Percentiles rank a stretch among this genome's conserved stretches.
phyloP scores from a whole-genome alignment of 176 grass and related monocot genomes.

The Puccinellia tenuiflora region DNA sequence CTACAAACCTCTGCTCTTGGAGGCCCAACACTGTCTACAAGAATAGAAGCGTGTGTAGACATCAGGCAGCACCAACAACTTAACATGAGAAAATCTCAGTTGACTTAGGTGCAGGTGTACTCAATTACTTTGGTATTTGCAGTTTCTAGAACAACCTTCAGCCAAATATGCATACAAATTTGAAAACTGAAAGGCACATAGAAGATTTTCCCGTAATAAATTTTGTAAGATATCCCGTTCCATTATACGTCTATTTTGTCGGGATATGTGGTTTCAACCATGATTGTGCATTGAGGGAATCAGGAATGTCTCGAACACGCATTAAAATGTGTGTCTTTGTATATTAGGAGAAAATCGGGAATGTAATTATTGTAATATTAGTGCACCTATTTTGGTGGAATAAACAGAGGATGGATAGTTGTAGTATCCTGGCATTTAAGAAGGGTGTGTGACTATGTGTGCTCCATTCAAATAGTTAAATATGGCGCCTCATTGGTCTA shows the following conservation, averaged over 20 bases:
- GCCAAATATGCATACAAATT: background rate
- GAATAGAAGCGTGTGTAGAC: no score
- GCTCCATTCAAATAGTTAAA: background rate
- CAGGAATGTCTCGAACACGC: background rate
- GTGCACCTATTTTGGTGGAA: background rate
- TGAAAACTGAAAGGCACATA: background rate
- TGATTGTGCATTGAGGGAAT: background rate
- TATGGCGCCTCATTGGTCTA: background rate
- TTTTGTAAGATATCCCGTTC: background rate
- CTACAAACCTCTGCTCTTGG: no score
- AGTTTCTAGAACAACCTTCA: conserved; percentile 6
- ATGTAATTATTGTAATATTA: background rate
- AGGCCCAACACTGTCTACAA: no score
- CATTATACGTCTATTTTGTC: background rate
- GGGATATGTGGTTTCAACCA: background rate
- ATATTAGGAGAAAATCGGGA: background rate
- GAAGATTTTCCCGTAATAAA: background rate
- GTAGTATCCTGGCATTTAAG: background rate
- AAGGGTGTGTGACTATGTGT: background rate
- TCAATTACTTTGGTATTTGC: background rate
- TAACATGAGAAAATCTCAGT: background rate
- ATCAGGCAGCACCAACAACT: background rate
- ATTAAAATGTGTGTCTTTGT: background rate
- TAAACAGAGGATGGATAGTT: background rate
- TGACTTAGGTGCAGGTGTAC: background rate